These are phyloP conservation scores for Falciphora oryzae DNA, from an alignment of 2,329 filamentous ascomycete genomes.

Conservation along the genomic window DNA sequence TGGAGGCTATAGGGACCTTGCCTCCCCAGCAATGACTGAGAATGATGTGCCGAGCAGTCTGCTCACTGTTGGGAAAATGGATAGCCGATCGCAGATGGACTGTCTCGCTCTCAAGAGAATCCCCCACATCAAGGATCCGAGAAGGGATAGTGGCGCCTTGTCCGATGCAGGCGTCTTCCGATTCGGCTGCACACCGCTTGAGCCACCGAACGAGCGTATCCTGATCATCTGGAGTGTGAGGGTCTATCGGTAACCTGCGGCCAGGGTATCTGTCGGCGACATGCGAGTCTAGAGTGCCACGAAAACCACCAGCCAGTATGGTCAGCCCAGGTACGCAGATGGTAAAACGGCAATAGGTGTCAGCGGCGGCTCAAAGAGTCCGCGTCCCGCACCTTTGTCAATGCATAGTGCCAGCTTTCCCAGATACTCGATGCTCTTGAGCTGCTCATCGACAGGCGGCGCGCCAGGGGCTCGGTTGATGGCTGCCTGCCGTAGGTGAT, in stretches of 20 bases:
- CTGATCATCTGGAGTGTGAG: neutral
- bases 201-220: neutral
- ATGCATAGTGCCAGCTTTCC: neutral
- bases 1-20: neutral
- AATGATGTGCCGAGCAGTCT: neutral
- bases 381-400: neutral
- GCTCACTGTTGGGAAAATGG: neutral
- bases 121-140: neutral
- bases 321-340: neutral
- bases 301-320: neutral
- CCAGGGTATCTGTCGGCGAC: neutral
- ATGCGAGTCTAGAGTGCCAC: neutral
- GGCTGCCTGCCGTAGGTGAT: neutral
- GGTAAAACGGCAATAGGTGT: neutral
- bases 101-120: neutral
- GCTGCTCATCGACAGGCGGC: neutral
- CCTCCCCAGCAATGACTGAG: conserved; percentile 11
- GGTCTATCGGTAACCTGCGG: neutral
- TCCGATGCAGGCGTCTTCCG: neutral
- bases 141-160: neutral
- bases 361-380: too few relatives aligned
- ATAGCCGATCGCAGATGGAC: neutral
- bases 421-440: neutral
- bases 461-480: neutral
- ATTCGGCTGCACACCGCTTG: neutral